Evolutionary conservation across 129 eudicot species (phyloP).

Genomic region (Artemisia argyi): DNA sequence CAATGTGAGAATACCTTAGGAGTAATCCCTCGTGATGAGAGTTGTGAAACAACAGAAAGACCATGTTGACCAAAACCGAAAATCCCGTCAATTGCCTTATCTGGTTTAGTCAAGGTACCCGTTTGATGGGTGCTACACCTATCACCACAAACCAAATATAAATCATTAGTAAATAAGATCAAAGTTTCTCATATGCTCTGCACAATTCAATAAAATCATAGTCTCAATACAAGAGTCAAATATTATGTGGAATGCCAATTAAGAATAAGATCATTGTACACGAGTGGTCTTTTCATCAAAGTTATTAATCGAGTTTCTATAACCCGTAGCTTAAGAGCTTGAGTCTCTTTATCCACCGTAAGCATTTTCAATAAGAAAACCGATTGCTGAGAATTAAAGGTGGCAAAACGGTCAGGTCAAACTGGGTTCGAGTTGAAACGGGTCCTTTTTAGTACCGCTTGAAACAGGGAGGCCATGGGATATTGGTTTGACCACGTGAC

Average conservation of each 20-base stretch:
- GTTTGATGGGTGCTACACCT: slow-evolving; percentile 94
- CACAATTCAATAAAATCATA: neutral
- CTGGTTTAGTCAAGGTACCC: slow-evolving; percentile 84
- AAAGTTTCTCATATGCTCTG: slow-evolving; percentile 2
- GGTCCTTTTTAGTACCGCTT: too few relatives aligned
- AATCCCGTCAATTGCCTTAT: slow-evolving; percentile 92
- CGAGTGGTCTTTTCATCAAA: too few relatives aligned
- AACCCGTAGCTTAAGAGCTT: too few relatives aligned
- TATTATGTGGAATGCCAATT: neutral
- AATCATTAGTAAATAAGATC: slow-evolving; percentile 3
- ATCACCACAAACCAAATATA: slow-evolving; percentile 24
- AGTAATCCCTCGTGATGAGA: slow-evolving; percentile 85
- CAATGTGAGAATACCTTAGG: slow-evolving; percentile 95
- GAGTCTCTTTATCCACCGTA: too few relatives aligned
- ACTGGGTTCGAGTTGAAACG: too few relatives aligned
- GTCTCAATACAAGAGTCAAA: neutral
- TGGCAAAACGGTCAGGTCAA: too few relatives aligned
- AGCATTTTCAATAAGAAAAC: too few relatives aligned
- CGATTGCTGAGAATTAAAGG: too few relatives aligned
- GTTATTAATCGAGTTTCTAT: too few relatives aligned
- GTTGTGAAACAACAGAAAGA: slow-evolving; percentile 81
- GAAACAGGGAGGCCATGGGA: too few relatives aligned
- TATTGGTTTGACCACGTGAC: too few relatives aligned
- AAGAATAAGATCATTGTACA: too few relatives aligned
- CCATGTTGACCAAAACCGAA: slow-evolving; percentile 89